These are phyloP conservation scores for Cercospora zeae-maydis DNA, from an alignment of 2,329 filamentous ascomycete genomes.

Conservation along the genomic window DNA sequence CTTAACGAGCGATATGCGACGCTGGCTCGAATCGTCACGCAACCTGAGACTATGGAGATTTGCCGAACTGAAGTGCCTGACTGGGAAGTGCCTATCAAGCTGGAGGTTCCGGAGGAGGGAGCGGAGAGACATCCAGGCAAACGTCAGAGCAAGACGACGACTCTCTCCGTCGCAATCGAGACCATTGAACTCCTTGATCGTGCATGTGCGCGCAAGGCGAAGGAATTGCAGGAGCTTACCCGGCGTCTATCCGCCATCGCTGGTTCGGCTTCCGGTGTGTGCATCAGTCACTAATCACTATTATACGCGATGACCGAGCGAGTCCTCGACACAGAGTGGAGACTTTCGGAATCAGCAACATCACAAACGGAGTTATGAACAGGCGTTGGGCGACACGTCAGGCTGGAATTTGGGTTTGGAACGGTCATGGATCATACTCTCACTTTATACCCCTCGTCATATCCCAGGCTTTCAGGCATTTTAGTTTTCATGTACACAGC, in stretches of 20 bases:
- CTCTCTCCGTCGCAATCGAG: slow-evolving; percentile 20
- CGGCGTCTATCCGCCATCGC: slow-evolving; percentile 4
- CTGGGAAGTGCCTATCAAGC: slow-evolving; percentile 20
- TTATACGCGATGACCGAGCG: too few relatives aligned
- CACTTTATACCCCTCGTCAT: not conserved
- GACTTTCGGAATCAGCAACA: not conserved
- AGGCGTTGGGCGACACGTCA: not conserved
- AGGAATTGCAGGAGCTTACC: slow-evolving; percentile 14
- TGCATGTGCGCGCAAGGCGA: slow-evolving; percentile 16
- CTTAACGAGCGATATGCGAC: slow-evolving; percentile 22
- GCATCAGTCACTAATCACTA: not conserved
- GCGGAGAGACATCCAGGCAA: slow-evolving; percentile 16
- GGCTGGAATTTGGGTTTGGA: not conserved
- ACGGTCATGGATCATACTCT: not conserved
- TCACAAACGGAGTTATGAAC: not conserved
- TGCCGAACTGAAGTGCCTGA: slow-evolving; percentile 17
- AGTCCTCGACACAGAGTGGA: not conserved
- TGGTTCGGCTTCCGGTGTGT: not conserved
- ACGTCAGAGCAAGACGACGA: slow-evolving; percentile 24
- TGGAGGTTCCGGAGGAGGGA: slow-evolving; percentile 15
- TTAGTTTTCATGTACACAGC: not conserved
- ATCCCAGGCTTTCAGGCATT: not conserved
- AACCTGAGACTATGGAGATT: slow-evolving; percentile 19
- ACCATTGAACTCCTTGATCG: slow-evolving; percentile 19
- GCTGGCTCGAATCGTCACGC: slow-evolving; percentile 18